A percentile compares a stretch with the other conserved stretches of the same genome.
Conservation (phyloP, 73 alveolate species). For the Stentor coeruleus region DNA sequence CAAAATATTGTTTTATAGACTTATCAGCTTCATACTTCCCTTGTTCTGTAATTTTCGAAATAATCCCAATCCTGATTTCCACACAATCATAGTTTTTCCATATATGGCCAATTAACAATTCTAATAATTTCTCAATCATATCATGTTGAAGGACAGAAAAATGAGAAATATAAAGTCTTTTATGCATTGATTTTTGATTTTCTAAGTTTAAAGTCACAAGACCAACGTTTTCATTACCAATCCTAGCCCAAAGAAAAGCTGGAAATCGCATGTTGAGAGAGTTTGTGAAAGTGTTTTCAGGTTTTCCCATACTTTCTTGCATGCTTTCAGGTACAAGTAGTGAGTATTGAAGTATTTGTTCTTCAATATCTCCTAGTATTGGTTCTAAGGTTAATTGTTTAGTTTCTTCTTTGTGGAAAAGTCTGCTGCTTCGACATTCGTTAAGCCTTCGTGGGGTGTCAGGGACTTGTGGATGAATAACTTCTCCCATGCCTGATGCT, state of each 20-base stretch:
- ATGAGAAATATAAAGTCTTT: slow-evolving; percentile 13
- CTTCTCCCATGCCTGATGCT: not conserved
- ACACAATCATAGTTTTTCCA: slow-evolving; percentile 1
- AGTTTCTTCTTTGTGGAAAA: not conserved
- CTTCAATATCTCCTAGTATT: not conserved
- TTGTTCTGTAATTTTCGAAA: slow-evolving; percentile 18
- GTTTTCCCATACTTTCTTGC: slow-evolving; percentile 7
- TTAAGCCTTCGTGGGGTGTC: not conserved
- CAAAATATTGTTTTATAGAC: slow-evolving; percentile 14
- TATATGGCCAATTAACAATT: not conserved
- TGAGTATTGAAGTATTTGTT: not conserved
- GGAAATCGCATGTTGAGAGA: not conserved
- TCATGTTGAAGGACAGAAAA: not conserved
- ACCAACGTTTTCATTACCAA: not conserved
- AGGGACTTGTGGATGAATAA: not conserved
- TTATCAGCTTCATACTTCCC: slow-evolving; percentile 23
- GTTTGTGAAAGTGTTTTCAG: not conserved
- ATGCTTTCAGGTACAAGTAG: not conserved
- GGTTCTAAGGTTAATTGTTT: not conserved
- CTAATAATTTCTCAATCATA: not conserved
- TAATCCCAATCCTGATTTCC: not conserved
- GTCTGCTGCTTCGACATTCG: not conserved
- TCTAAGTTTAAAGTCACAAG: slow-evolving; percentile 18
- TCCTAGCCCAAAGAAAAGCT: not conserved
- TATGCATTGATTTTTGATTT: slow-evolving; percentile 22